Evolutionary conservation across 345 rosid genomes (phyloP).

Genomic region (Moringa oleifera): DNA sequence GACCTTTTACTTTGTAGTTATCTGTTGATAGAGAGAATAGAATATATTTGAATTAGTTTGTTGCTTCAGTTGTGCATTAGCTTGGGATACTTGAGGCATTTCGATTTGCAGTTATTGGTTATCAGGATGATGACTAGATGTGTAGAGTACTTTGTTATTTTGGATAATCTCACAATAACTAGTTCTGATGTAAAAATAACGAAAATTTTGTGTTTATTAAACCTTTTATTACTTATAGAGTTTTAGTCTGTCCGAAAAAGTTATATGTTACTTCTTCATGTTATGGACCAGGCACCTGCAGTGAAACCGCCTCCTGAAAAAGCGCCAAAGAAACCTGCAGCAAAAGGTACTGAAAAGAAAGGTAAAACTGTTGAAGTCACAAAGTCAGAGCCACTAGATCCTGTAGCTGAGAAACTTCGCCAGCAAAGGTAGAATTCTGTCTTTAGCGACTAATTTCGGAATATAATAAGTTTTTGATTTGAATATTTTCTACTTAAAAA

Average conservation of each 20-base stretch:
- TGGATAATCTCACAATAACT: too few species aligned
- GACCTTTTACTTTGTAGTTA: not conserved
- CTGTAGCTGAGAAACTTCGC: constrained; percentile 66
- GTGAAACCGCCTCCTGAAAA: constrained; percentile 38
- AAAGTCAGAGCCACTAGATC: constrained; percentile 51
- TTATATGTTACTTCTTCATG: not conserved
- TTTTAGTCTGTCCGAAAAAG: too few species aligned
- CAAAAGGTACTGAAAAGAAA: constrained; percentile 48
- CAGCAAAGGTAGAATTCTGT: constrained; percentile 55
- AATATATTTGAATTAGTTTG: too few species aligned
- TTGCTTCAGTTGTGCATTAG: too few species aligned
- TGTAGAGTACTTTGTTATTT: too few species aligned
- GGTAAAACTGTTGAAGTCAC: constrained; percentile 36
- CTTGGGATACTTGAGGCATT: too few species aligned
- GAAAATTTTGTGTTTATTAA: not conserved
- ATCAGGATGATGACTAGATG: too few species aligned
- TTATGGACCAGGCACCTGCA: constrained; percentile 34
- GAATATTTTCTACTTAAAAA: too few species aligned
- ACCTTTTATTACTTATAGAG: too few species aligned
- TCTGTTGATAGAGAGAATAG: not conserved
- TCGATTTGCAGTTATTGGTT: too few species aligned
- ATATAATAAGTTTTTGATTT: too few species aligned
- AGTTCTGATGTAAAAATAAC: not conserved
- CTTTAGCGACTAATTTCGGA: not conserved
- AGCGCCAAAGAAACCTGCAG: constrained; percentile 40